These are phyloP conservation scores for Colletotrichum eremochloae DNA, from an alignment of 2,329 filamentous ascomycete genomes.

Conservation along the genomic window DNA sequence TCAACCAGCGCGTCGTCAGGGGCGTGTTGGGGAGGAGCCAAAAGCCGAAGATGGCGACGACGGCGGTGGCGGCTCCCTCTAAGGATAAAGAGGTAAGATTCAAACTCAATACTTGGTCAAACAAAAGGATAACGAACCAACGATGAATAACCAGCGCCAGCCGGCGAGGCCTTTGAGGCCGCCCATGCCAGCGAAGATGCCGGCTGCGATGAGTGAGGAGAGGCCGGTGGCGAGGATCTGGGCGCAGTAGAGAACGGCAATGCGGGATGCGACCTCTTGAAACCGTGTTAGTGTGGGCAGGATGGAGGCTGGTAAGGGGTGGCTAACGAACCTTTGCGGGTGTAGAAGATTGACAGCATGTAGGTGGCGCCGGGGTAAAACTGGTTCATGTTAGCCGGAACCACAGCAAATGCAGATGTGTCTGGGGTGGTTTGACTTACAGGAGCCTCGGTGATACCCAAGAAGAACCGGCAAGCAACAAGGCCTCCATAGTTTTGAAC, in stretches of 20 bases:
- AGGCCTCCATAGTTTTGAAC: conserved; percentile 53
- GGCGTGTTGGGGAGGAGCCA: conserved; percentile 63
- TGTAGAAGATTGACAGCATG: conserved; percentile 52
- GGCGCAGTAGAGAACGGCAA: conserved; percentile 70
- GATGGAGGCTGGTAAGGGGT: not conserved
- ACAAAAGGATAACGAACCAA: conserved; percentile 47
- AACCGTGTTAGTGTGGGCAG: not conserved
- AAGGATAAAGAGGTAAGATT: too few species aligned
- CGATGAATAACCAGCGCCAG: conserved; percentile 73
- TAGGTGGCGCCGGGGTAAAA: conserved; percentile 57
- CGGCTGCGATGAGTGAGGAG: conserved; percentile 73
- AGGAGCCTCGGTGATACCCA: conserved; percentile 56
- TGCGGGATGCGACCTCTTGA: conserved; percentile 71
- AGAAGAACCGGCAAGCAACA: conserved; percentile 54
- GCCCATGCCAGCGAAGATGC: conserved; percentile 72
- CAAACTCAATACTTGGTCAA: too few species aligned
- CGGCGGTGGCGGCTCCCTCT: conserved; percentile 69
- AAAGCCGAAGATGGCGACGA: conserved; percentile 72
- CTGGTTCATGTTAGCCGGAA: conserved; percentile 30
- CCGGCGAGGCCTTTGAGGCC: conserved; percentile 68
- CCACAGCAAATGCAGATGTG: fast-evolving
- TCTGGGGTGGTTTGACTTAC: conserved; percentile 37
- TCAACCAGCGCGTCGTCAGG: conserved; percentile 60
- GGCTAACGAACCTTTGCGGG: conserved; percentile 47
- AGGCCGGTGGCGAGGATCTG: conserved; percentile 77